Evolutionary conservation across 2,329 filamentous ascomycete genomes (phyloP).

Genomic region (Aspergillus phoenicis): DNA sequence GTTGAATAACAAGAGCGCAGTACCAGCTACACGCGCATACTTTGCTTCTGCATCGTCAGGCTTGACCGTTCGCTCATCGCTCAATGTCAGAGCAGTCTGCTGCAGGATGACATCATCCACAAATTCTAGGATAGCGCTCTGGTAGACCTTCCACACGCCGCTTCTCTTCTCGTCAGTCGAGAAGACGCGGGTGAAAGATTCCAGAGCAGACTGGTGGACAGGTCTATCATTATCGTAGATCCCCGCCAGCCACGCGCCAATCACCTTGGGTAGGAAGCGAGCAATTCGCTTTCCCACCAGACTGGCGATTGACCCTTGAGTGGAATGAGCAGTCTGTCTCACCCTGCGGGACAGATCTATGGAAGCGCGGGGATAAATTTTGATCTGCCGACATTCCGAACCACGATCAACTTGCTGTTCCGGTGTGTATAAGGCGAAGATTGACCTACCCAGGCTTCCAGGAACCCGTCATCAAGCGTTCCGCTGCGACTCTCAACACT

Average conservation of each 20-base stretch:
- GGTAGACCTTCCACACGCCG: constrained; percentile 79
- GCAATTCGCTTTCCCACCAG: constrained; percentile 78
- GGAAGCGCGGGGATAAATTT: constrained; percentile 82
- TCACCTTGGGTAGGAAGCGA: constrained; percentile 72
- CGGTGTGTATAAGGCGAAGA: constrained; percentile 8
- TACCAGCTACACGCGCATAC: constrained; percentile 75
- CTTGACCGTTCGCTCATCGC: constrained; percentile 83
- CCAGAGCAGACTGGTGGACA: constrained; percentile 73
- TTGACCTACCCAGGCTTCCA: constrained; percentile 80
- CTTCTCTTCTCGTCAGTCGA: constrained; percentile 75
- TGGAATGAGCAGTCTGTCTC: constrained; percentile 77
- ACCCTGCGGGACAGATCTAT: constrained; percentile 89
- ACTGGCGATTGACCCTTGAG: constrained; percentile 66
- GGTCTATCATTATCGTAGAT: constrained; percentile 81
- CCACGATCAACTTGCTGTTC: constrained; percentile 17
- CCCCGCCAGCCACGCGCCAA: constrained; percentile 89
- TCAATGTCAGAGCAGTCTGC: constrained; percentile 79
- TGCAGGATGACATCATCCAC: constrained; percentile 73
- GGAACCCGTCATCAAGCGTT: constrained; percentile 75
- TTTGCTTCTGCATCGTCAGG: constrained; percentile 84
- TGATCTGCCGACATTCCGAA: constrained; percentile 59
- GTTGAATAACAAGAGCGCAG: constrained; percentile 58
- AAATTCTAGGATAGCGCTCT: constrained; percentile 78
- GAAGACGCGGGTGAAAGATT: constrained; percentile 75
- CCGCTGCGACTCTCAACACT: constrained; percentile 56